Base-by-base conservation (phyloP, 495 filamentous ascomycete genomes). In the Hyaloscypha finlandica region DNA sequence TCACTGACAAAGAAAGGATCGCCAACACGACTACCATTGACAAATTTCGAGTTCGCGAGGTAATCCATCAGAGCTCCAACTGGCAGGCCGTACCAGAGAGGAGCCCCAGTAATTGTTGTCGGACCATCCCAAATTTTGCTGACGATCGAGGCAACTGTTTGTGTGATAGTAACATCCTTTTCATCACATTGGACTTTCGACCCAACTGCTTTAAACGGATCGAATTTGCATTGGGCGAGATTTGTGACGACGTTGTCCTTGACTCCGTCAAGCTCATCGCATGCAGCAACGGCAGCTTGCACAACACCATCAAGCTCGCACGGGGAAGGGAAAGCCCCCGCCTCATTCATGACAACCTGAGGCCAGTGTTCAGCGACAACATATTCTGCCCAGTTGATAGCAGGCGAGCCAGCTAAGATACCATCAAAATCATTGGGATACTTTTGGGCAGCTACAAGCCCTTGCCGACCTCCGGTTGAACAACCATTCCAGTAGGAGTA, bases 401-500 rank as follows among this genome's bases (percentile, higher is more conserved):
- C 76, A 30, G 77, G 74, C 1, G 79, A 73, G 53, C 67, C 74
- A 4, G 78, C 79, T 52, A 77, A 70, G 63, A 80, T 81, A 0
- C 79, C 78, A 54, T 81, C 79, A 65, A 74, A 83, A 2, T 73
- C 74, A 1, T 63, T 60, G 4, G 80, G 80, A 67, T 80, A 79
- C n/a, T 74, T 71, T 65, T 82, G 80, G 4, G 81, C 79, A 8
- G 79, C 52, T 67, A 75, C 71, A n/a, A 80, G 20, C 9, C 80
- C 81, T 59, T 81, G 78, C 0, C 80, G 74, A 12, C 81, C 80
- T 20, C 79, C 80, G 65, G 75, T 77, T 14, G 78, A 81, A 63
- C 80, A 83, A 6, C 81, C 80, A 64, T 70, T 81, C 64, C 70
- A 83, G 67, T 82, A 83, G 12, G 79, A 80, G 65, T 73, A 81